Conservation (phyloP, 495 filamentous ascomycete genomes). For the Penicillium riverlandense region DNA sequence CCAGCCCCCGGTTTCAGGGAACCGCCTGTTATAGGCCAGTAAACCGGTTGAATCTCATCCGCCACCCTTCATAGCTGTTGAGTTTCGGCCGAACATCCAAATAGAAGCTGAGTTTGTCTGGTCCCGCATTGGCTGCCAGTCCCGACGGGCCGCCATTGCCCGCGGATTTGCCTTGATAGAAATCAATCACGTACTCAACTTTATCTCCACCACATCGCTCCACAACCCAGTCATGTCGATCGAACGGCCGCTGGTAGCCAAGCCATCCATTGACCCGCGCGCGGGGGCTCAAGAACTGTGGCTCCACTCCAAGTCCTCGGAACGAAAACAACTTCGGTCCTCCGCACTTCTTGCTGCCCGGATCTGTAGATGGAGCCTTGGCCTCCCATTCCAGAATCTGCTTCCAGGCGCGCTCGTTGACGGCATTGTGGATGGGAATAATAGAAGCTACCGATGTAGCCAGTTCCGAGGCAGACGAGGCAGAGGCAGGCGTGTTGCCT, state of each 20-base stretch:
- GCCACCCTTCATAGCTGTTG: slow-evolving; percentile 82
- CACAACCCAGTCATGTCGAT: slow-evolving; percentile 95
- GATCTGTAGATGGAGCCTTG: slow-evolving; percentile 43
- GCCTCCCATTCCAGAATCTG: slow-evolving; percentile 83
- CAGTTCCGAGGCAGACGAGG: slow-evolving; percentile 31
- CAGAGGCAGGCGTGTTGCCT: slow-evolving; percentile 37
- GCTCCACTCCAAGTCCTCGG: slow-evolving; percentile 55
- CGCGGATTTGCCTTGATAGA: slow-evolving; percentile 70
- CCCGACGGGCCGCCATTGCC: slow-evolving; percentile 16
- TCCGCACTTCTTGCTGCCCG: slow-evolving; percentile 56
- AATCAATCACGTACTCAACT: slow-evolving; percentile 96
- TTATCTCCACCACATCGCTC: slow-evolving; percentile 77
- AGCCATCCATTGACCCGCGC: slow-evolving; percentile 74
- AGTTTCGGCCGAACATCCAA: slow-evolving; percentile 93
- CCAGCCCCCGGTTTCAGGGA: no score
- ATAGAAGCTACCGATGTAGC: slow-evolving; percentile 77
- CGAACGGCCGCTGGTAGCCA: slow-evolving; percentile 87
- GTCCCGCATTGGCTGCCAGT: slow-evolving; percentile 37
- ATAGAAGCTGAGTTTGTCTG: slow-evolving; percentile 77
- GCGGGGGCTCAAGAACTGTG: slow-evolving; percentile 66
- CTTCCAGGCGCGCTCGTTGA: slow-evolving; percentile 83
- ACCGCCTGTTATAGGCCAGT: slow-evolving; percentile 42
- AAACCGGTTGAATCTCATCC: slow-evolving; percentile 65
- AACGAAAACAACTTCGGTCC: slow-evolving; percentile 84
- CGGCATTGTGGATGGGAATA: slow-evolving; percentile 96